These are phyloP conservation scores for Lodderomyces margitis DNA, from an alignment of 1,139 yeast genomes.

Conservation along the genomic window DNA sequence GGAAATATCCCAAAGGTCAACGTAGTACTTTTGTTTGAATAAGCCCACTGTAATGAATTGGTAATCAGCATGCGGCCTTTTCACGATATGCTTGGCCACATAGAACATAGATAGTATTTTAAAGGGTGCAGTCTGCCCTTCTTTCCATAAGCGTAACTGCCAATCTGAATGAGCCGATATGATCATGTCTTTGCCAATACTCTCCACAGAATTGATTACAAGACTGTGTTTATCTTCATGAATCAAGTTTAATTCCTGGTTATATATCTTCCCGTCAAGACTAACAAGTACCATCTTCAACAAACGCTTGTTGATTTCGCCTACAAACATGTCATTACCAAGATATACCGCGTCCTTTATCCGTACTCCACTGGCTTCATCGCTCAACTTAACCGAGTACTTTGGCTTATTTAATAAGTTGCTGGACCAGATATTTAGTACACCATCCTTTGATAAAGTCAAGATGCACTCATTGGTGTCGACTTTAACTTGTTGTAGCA, in stretches of 20 bases:
- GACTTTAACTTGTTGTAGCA: conserved; percentile 18
- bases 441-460: conserved; percentile 35
- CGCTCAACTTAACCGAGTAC: conserved; percentile 18
- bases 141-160: conserved; percentile 28
- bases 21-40: conserved; percentile 26
- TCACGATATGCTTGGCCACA: conserved; percentile 40
- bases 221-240: conserved; percentile 7
- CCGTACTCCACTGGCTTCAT: not conserved
- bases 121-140: conserved; percentile 4
- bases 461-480: conserved; percentile 29
- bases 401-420: conserved; percentile 36
- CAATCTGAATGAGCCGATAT: conserved; percentile 31
- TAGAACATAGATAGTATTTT: conserved; percentile 32
- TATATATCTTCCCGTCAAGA: conserved; percentile 11
- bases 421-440: conserved; percentile 41
- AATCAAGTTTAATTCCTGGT: not conserved
- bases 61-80: conserved; percentile 39
- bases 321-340: conserved; percentile 10
- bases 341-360: conserved; percentile 8
- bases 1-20: conserved; percentile 59
- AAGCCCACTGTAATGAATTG: conserved; percentile 50
- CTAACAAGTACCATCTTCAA: conserved; percentile 7
- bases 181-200: conserved; percentile 10
- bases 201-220: conserved; percentile 2
- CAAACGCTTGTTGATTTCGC: conserved; percentile 5